Evolutionary conservation across 345 rosid genomes (phyloP).

Genomic region (Salix viminalis): DNA sequence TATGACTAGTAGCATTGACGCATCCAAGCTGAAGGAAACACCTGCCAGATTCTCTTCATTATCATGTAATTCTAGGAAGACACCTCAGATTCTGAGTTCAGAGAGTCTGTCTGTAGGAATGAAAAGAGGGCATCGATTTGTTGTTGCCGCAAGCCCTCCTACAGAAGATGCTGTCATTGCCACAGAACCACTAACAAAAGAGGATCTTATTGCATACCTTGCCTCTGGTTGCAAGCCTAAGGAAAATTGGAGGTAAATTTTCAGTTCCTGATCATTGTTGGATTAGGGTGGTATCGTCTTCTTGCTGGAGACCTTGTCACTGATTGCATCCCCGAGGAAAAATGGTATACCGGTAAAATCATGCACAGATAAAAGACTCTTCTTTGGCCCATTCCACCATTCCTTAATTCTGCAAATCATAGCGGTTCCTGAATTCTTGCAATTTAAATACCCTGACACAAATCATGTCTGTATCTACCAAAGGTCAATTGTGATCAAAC

Average conservation of each 20-base stretch:
- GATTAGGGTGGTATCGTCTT: not conserved
- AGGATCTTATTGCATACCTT: conserved; percentile 84
- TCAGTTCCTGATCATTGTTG: not conserved
- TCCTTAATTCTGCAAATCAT: not conserved
- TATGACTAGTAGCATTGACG: conserved; percentile 25
- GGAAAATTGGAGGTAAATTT: conserved; percentile 83
- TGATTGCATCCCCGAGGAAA: not conserved
- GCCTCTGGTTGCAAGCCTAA: conserved; percentile 95
- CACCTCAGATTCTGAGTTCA: conserved; percentile 15
- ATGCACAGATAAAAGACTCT: not conserved
- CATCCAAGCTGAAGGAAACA: conserved; percentile 35
- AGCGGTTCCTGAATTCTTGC: not conserved
- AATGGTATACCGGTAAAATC: not conserved
- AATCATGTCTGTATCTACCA: not conserved
- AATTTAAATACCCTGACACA: not conserved
- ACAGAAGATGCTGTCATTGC: conserved; percentile 72
- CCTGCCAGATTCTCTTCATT: conserved; percentile 32
- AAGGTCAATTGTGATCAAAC: not conserved
- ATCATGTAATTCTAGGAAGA: conserved; percentile 28
- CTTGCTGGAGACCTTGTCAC: not conserved
- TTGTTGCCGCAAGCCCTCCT: conserved; percentile 92
- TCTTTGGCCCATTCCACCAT: not conserved
- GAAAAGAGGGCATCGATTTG: conserved; percentile 42
- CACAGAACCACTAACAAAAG: conserved; percentile 78
- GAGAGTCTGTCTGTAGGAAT: conserved; percentile 24